These are phyloP conservation scores for Tetrapisispora pingtungensis DNA, from an alignment of 805 yeast species.

Conservation along the genomic window DNA sequence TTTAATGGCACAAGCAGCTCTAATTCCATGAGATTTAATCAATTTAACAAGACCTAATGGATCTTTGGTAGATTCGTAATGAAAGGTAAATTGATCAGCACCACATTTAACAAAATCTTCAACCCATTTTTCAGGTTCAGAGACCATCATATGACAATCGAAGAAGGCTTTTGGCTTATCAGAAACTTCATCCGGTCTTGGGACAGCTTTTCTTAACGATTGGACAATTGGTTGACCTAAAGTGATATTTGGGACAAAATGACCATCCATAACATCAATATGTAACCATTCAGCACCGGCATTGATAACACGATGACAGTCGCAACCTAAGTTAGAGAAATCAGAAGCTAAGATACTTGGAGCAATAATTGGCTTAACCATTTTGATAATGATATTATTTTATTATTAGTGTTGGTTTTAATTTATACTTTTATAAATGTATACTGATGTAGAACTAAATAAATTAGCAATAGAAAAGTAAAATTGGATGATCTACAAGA, in stretches of 20 bases:
- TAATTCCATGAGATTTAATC: conserved; percentile 75
- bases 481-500: too few relatives aligned
- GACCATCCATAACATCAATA: conserved; percentile 97
- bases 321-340: conserved; percentile 80
- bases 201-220: conserved; percentile 66
- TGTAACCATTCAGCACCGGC: conserved; percentile 95
- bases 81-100: conserved; percentile 94
- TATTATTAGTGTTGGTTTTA: too few relatives aligned
- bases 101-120: conserved; percentile 86
- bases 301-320: conserved; percentile 70
- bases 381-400: too few relatives aligned
- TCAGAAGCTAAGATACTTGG: conserved; percentile 92
- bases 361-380: conserved; percentile 80
- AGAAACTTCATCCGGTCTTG: conserved; percentile 42
- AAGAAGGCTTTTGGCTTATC: conserved; percentile 46
- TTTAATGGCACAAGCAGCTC: conserved; percentile 88
- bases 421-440: too few relatives aligned
- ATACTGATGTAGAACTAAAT: too few relatives aligned
- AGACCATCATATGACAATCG: conserved; percentile 98
- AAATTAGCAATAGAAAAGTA: too few relatives aligned
- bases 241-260: conserved; percentile 93
- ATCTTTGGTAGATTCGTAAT: conserved; percentile 80
- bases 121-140: conserved; percentile 88
- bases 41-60: conserved; percentile 64
- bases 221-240: conserved; percentile 86